A percentile compares a stretch with the other conserved stretches of the same genome.
Evolutionary conservation across 495 filamentous ascomycete genomes (phyloP).

Genomic region (Aspergillus olivimuriae): DNA sequence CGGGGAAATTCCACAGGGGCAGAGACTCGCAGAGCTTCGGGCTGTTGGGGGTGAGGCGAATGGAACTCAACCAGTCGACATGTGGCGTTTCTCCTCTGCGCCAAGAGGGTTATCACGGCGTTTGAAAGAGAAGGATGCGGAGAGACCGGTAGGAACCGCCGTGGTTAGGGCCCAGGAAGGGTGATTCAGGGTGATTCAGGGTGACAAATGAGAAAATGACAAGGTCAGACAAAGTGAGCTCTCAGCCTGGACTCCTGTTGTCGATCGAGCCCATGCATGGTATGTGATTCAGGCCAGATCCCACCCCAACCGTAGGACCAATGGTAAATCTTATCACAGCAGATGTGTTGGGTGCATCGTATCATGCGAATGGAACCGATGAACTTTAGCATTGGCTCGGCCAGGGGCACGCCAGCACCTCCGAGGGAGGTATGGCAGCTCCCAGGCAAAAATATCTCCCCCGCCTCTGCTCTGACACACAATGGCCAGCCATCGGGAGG

Average conservation of each 20-base stretch:
- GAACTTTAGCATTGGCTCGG: not conserved
- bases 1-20: too few species aligned
- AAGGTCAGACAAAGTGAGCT: too few species aligned
- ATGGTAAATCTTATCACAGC: not conserved
- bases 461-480: not conserved
- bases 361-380: not conserved
- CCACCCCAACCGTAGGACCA: not conserved
- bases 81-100: slow-evolving; percentile 12
- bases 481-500: not conserved
- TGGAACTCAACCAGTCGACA: not conserved
- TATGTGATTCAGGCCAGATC: not conserved
- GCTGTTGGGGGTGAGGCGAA: not conserved
- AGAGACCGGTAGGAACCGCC: slow-evolving; percentile 8
- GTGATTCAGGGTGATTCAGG: not conserved
- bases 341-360: not conserved
- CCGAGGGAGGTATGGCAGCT: not conserved
- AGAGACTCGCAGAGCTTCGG: too few species aligned
- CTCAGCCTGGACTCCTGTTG: too few species aligned
- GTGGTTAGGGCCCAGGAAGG: not conserved
- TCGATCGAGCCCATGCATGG: not conserved
- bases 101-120: slow-evolving; percentile 13
- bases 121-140: slow-evolving; percentile 10
- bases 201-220: not conserved
- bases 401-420: not conserved
- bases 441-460: not conserved